phyloP scores from a whole-genome alignment of 179 eudicot genomes.

The Gypsophila paniculata region DNA sequence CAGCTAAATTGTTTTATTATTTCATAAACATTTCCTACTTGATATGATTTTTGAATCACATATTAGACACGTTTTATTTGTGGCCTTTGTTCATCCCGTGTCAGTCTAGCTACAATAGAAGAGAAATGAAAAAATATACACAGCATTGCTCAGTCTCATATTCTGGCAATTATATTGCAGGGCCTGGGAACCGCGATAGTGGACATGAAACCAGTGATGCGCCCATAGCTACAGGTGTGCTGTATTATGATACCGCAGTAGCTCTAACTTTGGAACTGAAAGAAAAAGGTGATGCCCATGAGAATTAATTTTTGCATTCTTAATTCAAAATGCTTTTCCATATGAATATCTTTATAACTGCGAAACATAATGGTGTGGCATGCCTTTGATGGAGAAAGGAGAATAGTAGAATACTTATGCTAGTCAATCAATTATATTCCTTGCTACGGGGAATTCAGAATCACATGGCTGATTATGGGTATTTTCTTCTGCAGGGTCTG shows the following conservation, averaged over 20 bases:
- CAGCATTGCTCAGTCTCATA: background rate
- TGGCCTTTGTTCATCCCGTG: background rate
- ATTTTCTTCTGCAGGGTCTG: background rate
- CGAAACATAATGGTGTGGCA: background rate
- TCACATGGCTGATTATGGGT: background rate
- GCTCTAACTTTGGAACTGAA: conserved; percentile 12
- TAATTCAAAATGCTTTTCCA: background rate
- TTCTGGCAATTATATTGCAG: conserved; percentile 5
- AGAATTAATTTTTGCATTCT: background rate
- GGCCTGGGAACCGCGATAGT: conserved; percentile 3
- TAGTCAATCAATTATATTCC: background rate
- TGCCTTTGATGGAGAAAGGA: too few relatives aligned
- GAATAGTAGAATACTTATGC: too few relatives aligned
- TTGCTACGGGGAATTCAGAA: background rate
- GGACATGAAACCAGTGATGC: conserved; percentile 3
- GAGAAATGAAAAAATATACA: background rate
- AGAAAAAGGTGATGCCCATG: background rate
- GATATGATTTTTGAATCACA: too few relatives aligned
- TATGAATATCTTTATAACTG: too few relatives aligned
- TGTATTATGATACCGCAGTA: background rate
- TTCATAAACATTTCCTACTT: too few relatives aligned
- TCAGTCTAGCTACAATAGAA: background rate
- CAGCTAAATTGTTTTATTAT: too few relatives aligned
- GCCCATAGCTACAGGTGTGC: background rate
- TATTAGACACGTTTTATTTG: too few relatives aligned